Evolutionary conservation across 2,329 filamentous ascomycete species (phyloP), one percentile per base, ranked within the genome.

Genomic region (Endocalyx cinctus): DNA sequence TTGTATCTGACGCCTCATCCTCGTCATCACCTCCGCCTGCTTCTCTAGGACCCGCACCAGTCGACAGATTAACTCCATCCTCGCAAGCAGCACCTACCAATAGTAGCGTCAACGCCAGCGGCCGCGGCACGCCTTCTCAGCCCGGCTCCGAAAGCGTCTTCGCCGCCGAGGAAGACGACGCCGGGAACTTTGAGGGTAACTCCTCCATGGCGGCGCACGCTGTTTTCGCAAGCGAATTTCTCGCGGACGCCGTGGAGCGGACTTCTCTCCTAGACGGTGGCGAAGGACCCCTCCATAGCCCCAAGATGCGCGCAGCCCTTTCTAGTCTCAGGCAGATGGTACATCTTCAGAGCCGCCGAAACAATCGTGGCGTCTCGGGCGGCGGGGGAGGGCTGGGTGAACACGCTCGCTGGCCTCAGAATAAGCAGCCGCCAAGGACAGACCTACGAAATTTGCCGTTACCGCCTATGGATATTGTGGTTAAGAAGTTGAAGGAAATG

Each of bases 291-390:
- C n/a, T n/a, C n/a, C n/a, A n/a, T n/a, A n/a, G n/a, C n/a, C 66
- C 72, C 3, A 68, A 69, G 48, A 75, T 78, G 59, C 62, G 67
- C 29, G 64, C 69, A 3, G 73, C 71, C 1, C 55, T 78, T 13
- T 59, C 64, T 23, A 70, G 67, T 14, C 58, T 78, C 10, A 64
- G 67, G 31, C 69, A 72, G 41, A 67, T 78, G 17, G 69, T 74
- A 29, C 55, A 64, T 32, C 63, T 75, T 55, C 69, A 74, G 45
- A 66, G 67, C 14, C 17, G 27, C 25, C 20, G 20, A 23, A 8
- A n/a, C 8, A 23, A 23, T 23, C 20, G 20, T n/a, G 20, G 8
- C n/a, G n/a, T n/a, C n/a, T n/a, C n/a, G n/a, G n/a, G n/a, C n/a
- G n/a, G n/a, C n/a, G n/a, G n/a, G n/a, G n/a, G n/a, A 37, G 23